Base-by-base conservation (phyloP, 768 basidiomycete species). In the Obba rivulosa region DNA sequence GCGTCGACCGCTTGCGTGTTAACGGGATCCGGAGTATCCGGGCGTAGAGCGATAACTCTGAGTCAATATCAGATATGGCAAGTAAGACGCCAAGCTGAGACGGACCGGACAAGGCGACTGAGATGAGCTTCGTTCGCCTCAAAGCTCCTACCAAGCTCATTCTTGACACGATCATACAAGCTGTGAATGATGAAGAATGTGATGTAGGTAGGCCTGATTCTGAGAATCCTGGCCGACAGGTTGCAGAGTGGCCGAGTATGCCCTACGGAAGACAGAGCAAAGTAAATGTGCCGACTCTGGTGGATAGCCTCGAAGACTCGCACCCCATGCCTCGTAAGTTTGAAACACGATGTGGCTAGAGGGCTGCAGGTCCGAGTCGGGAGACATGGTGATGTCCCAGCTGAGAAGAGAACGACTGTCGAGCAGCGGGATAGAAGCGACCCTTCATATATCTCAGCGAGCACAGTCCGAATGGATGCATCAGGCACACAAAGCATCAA, bases 221-320 rank as follows among this genome's bases (percentile, higher is more conserved):
- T 51, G 20, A 53, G 50, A 4, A 57, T n/a, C 4, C 50, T 49
- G 3, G 51, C 52, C 8, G 38, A 22, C 1, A 53, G 43, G 40
- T 43, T 44, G 39, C 50, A 35, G 8, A 57, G 31, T 10, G 56
- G 56, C 16, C 56, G 43, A 8, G 43, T 45, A 17, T 57, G 56
- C 8, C 56, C 56, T 57, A 34, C 17, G 2, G 28, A 42, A 13
- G 24, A 31, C 3, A 9, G 36, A 24, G 16, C 9, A 14, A 5
- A 16, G 8, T 22, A 3, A 40, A 23, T 13, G 17, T 4, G 14
- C n/a, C 9, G 10, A 23, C 13, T 22, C 13, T 21, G 4, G 8
- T 7, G 11, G 20, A 38, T 5, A 41, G 17, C 28, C 9, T n/a
- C n/a, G 28, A 22, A 28, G 13, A 7, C 13, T 34, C 50, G 10